Percentiles rank a stretch among this genome's conserved stretches.
phyloP scores from a whole-genome alignment of 768 basidiomycete genomes.

The Rhodosporidiobolus sp. region DNA sequence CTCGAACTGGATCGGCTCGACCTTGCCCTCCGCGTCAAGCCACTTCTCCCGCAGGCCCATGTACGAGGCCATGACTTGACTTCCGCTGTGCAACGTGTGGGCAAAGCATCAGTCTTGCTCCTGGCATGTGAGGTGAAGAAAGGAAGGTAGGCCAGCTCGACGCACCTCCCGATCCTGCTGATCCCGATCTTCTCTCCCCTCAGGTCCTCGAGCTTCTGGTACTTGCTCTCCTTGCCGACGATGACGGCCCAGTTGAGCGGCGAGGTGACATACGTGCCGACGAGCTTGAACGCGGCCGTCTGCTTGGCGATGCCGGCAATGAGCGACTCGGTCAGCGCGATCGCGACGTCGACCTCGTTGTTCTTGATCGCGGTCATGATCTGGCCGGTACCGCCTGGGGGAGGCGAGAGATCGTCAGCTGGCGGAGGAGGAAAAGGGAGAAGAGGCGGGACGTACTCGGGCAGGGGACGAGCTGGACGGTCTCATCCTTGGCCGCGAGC shows the following conservation, averaged over 20 bases:
- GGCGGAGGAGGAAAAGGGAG: not conserved
- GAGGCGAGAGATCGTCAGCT: not conserved
- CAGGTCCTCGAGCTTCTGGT: slow-evolving; percentile 68
- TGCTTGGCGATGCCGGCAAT: slow-evolving; percentile 84
- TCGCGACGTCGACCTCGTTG: slow-evolving; percentile 75
- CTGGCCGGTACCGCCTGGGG: slow-evolving; percentile 76
- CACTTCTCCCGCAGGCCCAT: slow-evolving; percentile 87
- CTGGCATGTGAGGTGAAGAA: not conserved
- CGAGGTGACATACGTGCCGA: slow-evolving; percentile 80
- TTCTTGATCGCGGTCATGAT: slow-evolving; percentile 70
- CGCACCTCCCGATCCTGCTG: slow-evolving; percentile 75
- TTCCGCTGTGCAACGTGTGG: slow-evolving; percentile 60
- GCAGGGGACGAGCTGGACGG: slow-evolving; percentile 82
- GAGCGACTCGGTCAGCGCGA: slow-evolving; percentile 84
- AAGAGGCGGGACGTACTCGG: slow-evolving; percentile 59
- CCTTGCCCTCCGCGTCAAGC: slow-evolving; percentile 50
- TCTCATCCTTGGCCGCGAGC: slow-evolving; percentile 67
- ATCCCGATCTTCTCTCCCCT: slow-evolving; percentile 82
- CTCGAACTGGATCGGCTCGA: slow-evolving; percentile 44
- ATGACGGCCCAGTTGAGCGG: slow-evolving; percentile 74
- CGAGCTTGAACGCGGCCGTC: slow-evolving; percentile 78
- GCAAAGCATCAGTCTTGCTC: not conserved
- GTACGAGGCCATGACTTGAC: slow-evolving; percentile 92
- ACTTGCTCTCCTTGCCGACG: slow-evolving; percentile 71
- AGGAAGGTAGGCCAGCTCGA: not conserved